Base-by-base conservation (phyloP, 2,329 filamentous ascomycete genomes). In the Magnaporthiopsis rhizophila region DNA sequence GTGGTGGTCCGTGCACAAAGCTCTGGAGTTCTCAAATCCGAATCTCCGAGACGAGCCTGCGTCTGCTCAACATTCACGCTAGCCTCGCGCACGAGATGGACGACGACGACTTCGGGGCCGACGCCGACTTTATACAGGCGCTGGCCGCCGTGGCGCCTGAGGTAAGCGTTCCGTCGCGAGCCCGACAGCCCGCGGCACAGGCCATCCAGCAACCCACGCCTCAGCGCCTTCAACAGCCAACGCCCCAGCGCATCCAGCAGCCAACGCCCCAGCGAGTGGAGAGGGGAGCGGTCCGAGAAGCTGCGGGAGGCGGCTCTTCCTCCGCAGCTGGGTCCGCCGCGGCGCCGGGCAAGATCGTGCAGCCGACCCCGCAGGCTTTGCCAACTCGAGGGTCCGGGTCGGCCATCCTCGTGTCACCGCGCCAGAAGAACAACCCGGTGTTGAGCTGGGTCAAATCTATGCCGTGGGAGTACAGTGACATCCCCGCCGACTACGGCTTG, bases 371-470 rank as follows among this genome's bases (percentile, higher is more conserved):
- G 0, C 93, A 97, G 78, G 88, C 86, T n/a, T 82, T 97, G 3
- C 84, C 91, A 0, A 83, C 86, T 66, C 79, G 80, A 61, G 80
- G 80, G 9, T 77, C 86, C 1, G 89, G 89, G 4, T 92, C 90
- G 21, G 86, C 89, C 6, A 96, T 98, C 68, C 83, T 96, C 26
- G 93, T 98, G 36, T 97, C 93, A 50, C 89, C 91, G 21, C 87
- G 93, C 57, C 93, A 99, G 75, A 96, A 96, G 76, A 95, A 94
- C 67, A 99, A 99, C 71, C 95, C 95, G 0, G 90, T 98, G 62
- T 80, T 99, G 36, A 89, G 91, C 64, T 86, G 89, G 75, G 85
- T 99, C 70, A 88, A 89, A 66, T 88, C 89, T 0, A 82, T 96
- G 65, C 86, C 92, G 0, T 99, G 95, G 95, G 95, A 99, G 76